A percentile compares a stretch with the other conserved stretches of the same genome.
Conservation (phyloP, 2,329 filamentous ascomycete genomes). For the Verticillium alfalfae region DNA sequence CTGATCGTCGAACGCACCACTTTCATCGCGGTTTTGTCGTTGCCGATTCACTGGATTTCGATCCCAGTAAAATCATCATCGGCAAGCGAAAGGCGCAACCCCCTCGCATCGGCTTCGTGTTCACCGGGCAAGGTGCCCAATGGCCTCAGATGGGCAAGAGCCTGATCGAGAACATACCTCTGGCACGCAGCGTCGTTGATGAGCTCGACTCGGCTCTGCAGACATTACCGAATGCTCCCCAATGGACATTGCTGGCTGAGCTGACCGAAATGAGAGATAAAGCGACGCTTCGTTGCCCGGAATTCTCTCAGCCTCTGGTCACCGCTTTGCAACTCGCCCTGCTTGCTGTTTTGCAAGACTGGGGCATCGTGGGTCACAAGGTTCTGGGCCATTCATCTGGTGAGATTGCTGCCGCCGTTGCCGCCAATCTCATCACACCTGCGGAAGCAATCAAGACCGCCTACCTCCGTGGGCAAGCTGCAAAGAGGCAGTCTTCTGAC, state of each 20-base stretch:
- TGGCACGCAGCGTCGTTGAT: conserved; percentile 5
- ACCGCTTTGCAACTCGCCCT: conserved; percentile 28
- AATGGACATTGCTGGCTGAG: conserved; percentile 15
- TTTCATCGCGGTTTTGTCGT: conserved; percentile 16
- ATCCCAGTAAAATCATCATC: background rate
- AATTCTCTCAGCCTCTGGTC: conserved; percentile 30
- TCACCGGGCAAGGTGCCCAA: conserved; percentile 41
- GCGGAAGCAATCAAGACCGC: conserved; percentile 3
- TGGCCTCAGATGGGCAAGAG: conserved; percentile 33
- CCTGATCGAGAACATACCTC: background rate
- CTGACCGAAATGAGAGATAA: conserved; percentile 9
- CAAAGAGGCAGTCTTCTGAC: background rate
- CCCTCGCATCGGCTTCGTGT: conserved; percentile 15
- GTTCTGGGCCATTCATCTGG: conserved; percentile 14
- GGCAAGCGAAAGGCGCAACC: conserved; percentile 1
- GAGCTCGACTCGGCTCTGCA: conserved; percentile 13
- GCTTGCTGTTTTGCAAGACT: conserved; percentile 17
- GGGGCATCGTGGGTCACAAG: conserved; percentile 1
- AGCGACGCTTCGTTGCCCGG: conserved; percentile 12
- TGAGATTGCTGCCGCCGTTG: conserved; percentile 13
- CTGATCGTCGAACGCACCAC: conserved; percentile 12
- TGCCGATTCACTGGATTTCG: background rate
- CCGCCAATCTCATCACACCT: conserved; percentile 8
- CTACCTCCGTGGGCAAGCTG: conserved; percentile 4
- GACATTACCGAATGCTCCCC: conserved; percentile 4